These are phyloP conservation scores for Saitoella complicata DNA, from an alignment of 805 yeast genomes.

Conservation along the genomic window DNA sequence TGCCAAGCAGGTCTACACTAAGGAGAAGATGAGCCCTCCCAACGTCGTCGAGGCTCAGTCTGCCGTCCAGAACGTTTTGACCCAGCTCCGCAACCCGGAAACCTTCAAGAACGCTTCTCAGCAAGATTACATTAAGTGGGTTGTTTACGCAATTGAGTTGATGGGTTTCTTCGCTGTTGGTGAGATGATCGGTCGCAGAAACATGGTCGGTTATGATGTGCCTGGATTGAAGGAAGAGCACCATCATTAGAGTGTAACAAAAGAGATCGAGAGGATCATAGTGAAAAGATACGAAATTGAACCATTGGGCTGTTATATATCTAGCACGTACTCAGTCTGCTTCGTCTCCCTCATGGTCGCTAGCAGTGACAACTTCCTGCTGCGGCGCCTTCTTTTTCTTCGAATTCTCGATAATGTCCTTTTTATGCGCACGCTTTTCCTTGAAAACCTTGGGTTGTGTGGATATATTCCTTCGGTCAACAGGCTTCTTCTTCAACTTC, in stretches of 20 bases:
- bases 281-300: too few relatives aligned
- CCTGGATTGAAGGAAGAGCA: too few relatives aligned
- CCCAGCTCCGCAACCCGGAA: conserved; percentile 19
- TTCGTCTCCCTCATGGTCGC: too few relatives aligned
- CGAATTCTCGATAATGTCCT: not conserved
- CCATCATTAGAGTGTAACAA: too few relatives aligned
- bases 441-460: conserved; percentile 24
- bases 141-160: conserved; percentile 62
- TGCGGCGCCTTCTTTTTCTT: not conserved
- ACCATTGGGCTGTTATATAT: too few relatives aligned
- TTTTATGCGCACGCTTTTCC: not conserved
- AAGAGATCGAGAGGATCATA: too few relatives aligned
- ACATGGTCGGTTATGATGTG: conserved; percentile 55
- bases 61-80: conserved; percentile 44
- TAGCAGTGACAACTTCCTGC: too few relatives aligned
- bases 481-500: conserved; percentile 36
- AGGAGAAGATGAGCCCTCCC: conserved; percentile 92
- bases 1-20: conserved; percentile 65
- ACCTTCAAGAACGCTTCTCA: conserved; percentile 12
- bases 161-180: conserved; percentile 87
- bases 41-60: conserved; percentile 55
- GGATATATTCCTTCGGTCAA: conserved; percentile 58
- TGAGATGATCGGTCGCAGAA: conserved; percentile 92
- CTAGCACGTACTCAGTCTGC: too few relatives aligned
- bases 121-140: conserved; percentile 16